Percentiles rank a stretch among this genome's conserved stretches.
Evolutionary conservation across 306 rosid species (phyloP).

Genomic region (Senna tora): DNA sequence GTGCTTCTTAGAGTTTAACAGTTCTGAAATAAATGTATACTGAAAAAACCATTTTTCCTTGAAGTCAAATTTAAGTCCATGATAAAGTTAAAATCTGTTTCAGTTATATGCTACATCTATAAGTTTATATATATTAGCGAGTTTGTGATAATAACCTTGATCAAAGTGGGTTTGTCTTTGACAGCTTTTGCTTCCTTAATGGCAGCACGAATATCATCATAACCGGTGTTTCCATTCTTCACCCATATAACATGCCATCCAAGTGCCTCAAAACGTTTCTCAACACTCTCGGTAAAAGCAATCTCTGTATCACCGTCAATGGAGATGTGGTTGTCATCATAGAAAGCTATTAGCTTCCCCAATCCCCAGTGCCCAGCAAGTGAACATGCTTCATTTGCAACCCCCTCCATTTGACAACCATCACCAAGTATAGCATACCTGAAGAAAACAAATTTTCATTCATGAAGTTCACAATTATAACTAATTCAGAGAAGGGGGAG

Average conservation of each 20-base stretch:
- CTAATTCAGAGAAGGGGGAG: not conserved
- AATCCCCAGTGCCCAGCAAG: conserved; percentile 99
- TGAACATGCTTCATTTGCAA: conserved; percentile 86
- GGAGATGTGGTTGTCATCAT: conserved; percentile 98
- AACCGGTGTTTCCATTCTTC: conserved; percentile 94
- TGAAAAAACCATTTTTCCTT: not conserved
- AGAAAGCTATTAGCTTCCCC: conserved; percentile 92
- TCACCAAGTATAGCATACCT: conserved; percentile 88
- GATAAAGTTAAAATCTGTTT: conserved; percentile 3
- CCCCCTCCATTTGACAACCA: conserved; percentile 99
- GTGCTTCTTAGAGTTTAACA: no score
- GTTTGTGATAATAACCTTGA: conserved; percentile 63
- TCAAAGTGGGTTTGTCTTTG: conserved; percentile 86
- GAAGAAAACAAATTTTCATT: conserved; percentile 27
- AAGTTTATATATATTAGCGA: not conserved
- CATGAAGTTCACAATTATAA: conserved; percentile 18
- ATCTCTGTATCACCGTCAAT: conserved; percentile 95
- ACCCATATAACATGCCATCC: conserved; percentile 99
- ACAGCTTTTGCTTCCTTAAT: conserved; percentile 93
- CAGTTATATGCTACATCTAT: not conserved
- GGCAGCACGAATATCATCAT: conserved; percentile 95
- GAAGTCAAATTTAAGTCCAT: not conserved
- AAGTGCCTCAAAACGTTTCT: conserved; percentile 86
- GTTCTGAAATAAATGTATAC: not conserved
- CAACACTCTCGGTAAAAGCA: conserved; percentile 93